Conservation (phyloP, 495 filamentous ascomycete species). For the Daldinia grandis region DNA sequence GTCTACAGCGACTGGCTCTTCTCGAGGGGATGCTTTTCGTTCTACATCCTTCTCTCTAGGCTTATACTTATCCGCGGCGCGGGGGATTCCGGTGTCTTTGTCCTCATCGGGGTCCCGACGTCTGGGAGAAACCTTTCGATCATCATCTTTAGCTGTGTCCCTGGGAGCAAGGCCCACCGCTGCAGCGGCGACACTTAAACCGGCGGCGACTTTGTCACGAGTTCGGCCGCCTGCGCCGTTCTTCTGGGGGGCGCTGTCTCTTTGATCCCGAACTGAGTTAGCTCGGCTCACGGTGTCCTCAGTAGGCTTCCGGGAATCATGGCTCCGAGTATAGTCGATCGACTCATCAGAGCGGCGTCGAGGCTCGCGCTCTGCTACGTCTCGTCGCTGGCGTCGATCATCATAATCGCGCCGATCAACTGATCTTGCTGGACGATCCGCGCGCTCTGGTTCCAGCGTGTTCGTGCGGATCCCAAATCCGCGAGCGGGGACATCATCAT, state of each 20-base stretch:
- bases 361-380: conserved; percentile 44
- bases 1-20: conserved; percentile 33
- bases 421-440: conserved; percentile 35
- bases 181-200: conserved; percentile 49
- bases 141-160: conserved; percentile 40
- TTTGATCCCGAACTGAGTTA: conserved; percentile 39
- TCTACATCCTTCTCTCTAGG: conserved; percentile 37
- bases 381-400: conserved; percentile 49
- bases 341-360: conserved; percentile 51
- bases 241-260: conserved; percentile 38
- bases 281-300: conserved; percentile 31
- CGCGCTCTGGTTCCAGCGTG: conserved; percentile 42
- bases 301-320: conserved; percentile 32
- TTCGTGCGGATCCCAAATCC: conserved; percentile 59
- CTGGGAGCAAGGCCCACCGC: conserved; percentile 48
- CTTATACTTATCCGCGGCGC: conserved; percentile 29
- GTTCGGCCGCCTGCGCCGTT: conserved; percentile 38
- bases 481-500: conserved; percentile 49
- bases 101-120: conserved; percentile 37
- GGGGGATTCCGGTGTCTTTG: conserved; percentile 26
- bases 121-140: conserved; percentile 46
- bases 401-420: conserved; percentile 46
- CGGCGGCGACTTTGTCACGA: conserved; percentile 51
- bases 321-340: conserved; percentile 28
- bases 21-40: conserved; percentile 32